Conservation (phyloP, 164 flowering plant genomes). For the Macadamia integrifolia region DNA sequence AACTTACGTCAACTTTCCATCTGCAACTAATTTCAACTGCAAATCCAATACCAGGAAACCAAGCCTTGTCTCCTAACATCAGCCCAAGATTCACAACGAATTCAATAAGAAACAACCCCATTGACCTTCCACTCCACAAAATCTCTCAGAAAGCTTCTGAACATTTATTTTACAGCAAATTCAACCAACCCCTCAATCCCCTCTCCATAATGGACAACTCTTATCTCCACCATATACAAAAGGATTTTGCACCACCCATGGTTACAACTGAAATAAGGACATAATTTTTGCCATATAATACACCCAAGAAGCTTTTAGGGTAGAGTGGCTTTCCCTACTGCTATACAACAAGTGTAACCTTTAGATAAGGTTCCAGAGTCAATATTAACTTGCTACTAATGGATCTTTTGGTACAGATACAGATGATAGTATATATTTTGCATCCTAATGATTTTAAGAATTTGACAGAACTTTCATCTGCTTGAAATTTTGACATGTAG, state of each 20-base stretch:
- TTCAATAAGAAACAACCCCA: not conserved
- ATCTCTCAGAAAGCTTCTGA: not conserved
- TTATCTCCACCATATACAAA: not conserved
- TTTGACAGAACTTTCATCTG: no score
- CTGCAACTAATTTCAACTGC: not conserved
- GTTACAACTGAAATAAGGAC: not conserved
- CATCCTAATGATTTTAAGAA: not conserved
- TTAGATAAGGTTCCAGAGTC: not conserved
- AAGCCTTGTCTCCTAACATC: not conserved
- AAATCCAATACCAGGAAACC: not conserved
- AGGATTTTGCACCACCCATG: not conserved
- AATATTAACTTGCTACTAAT: not conserved
- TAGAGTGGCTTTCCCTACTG: not conserved
- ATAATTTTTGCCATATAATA: not conserved
- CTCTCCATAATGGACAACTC: not conserved
- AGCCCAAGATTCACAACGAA: not conserved
- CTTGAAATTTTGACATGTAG: not conserved
- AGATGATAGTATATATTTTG: not conserved
- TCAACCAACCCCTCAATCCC: not conserved
- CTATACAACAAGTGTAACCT: not conserved
- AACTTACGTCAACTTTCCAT: not conserved
- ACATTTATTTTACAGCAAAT: not conserved
- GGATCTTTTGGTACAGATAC: not conserved
- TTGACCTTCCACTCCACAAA: not conserved
- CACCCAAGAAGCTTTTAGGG: not conserved